phyloP scores from a whole-genome alignment of 345 rosid genomes.

The Geranium rotundifolium region DNA sequence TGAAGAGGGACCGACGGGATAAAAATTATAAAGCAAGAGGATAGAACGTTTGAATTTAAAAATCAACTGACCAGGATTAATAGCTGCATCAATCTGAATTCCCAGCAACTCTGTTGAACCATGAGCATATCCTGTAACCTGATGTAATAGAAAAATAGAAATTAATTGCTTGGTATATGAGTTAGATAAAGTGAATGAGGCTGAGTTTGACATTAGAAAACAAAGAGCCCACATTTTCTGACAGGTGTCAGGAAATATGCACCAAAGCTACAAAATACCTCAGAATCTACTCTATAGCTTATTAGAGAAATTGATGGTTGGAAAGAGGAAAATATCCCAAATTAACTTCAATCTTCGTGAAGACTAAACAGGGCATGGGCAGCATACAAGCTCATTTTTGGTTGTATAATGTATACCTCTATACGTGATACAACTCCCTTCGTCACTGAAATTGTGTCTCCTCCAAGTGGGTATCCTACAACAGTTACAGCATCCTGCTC shows the following conservation, averaged over 20 bases:
- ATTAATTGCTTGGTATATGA: background rate
- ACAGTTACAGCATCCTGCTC: slow-evolving; percentile 94
- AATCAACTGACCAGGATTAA: slow-evolving; percentile 79
- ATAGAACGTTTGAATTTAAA: background rate
- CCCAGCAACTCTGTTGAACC: slow-evolving; percentile 96
- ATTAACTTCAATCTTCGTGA: background rate
- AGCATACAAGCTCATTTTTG: slow-evolving; percentile 9
- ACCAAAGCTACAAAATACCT: too few relatives aligned
- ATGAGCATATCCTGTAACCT: slow-evolving; percentile 97
- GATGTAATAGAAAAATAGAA: slow-evolving; percentile 7
- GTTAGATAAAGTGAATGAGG: background rate
- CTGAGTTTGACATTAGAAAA: background rate
- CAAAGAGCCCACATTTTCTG: too few relatives aligned
- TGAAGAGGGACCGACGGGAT: background rate
- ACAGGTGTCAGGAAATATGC: too few relatives aligned
- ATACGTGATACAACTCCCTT: slow-evolving; percentile 97
- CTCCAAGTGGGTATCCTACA: slow-evolving; percentile 97
- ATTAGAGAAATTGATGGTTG: background rate
- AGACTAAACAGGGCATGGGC: slow-evolving; percentile 2
- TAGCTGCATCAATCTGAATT: slow-evolving; percentile 95
- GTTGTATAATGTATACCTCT: slow-evolving; percentile 41
- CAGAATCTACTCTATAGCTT: too few relatives aligned
- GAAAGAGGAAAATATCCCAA: background rate
- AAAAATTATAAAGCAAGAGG: background rate
- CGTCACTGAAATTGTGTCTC: slow-evolving; percentile 95